Conservation (phyloP, 2,329 filamentous ascomycete genomes). For the Diaporthe caulivora region DNA sequence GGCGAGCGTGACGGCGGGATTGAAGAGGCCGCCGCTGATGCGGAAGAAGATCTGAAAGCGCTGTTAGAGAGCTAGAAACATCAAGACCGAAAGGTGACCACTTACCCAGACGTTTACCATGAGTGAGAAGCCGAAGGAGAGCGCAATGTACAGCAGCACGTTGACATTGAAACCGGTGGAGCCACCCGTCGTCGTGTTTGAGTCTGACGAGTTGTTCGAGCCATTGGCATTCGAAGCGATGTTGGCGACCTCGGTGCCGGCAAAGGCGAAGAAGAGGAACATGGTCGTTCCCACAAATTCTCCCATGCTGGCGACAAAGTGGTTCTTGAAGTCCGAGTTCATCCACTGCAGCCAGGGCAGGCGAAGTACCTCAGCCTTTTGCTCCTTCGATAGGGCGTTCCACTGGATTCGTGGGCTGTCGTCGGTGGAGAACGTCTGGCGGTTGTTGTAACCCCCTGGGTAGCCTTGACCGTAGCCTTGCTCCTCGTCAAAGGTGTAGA, state of each 20-base stretch:
- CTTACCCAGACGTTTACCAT: slow-evolving; percentile 60
- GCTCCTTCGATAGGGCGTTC: slow-evolving; percentile 52
- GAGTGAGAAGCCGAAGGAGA: slow-evolving; percentile 58
- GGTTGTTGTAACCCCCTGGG: slow-evolving; percentile 1
- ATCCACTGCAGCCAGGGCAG: slow-evolving; percentile 61
- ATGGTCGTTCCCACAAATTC: slow-evolving; percentile 59
- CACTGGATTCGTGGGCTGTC: slow-evolving; percentile 50
- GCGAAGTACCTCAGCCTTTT: slow-evolving; percentile 58
- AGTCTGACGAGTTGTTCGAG: slow-evolving; percentile 22
- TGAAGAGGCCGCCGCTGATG: slow-evolving; percentile 58
- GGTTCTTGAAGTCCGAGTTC: slow-evolving; percentile 60
- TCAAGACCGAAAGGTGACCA: background rate
- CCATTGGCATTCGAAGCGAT: slow-evolving; percentile 30
- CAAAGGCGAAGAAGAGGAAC: slow-evolving; percentile 58
- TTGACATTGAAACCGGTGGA: slow-evolving; percentile 34
- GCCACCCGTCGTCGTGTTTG: slow-evolving; percentile 27
- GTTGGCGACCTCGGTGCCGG: slow-evolving; percentile 47
- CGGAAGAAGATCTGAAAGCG: slow-evolving; percentile 55
- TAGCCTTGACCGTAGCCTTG: slow-evolving; percentile 30
- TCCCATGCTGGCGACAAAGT: slow-evolving; percentile 41
- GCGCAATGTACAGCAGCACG: slow-evolving; percentile 52
- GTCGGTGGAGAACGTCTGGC: slow-evolving; percentile 21
- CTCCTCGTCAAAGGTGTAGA: slow-evolving; percentile 35
- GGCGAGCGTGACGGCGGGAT: slow-evolving; percentile 63
- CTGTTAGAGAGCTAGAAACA: background rate